Conservation (phyloP, 2,329 filamentous ascomycete species). For the Xylaria sp. region DNA sequence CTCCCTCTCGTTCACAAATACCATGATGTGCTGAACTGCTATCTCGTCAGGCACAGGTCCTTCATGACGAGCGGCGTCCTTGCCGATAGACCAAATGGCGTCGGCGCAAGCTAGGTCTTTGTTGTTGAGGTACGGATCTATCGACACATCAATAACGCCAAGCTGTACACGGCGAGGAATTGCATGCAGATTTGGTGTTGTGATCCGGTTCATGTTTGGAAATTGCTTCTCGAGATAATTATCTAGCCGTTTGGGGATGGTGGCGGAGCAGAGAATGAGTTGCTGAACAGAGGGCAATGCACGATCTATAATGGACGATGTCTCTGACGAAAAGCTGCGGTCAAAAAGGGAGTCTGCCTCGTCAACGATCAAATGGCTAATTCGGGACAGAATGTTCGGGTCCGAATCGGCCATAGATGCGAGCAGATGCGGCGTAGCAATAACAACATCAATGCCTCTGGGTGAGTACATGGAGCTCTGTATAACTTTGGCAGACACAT, state of each 20-base stretch:
- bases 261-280: constrained; percentile 92
- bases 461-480: constrained; percentile 84
- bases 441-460: constrained; percentile 82
- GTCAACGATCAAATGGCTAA: constrained; percentile 88
- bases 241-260: constrained; percentile 91
- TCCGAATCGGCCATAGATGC: constrained; percentile 88
- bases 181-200: constrained; percentile 94
- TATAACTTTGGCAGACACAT: constrained; percentile 80
- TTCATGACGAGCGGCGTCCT: constrained; percentile 71
- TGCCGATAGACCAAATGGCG: constrained; percentile 91
- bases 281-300: constrained; percentile 83
- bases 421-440: constrained; percentile 90
- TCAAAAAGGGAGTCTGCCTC: constrained; percentile 97
- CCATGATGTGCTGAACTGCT: constrained; percentile 84
- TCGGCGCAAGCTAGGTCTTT: constrained; percentile 94
- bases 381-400: constrained; percentile 91
- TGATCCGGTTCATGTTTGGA: constrained; percentile 84
- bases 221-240: constrained; percentile 83
- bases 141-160: constrained; percentile 89
- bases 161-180: constrained; percentile 95
- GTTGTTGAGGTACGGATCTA: constrained; percentile 93
- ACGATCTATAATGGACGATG: constrained; percentile 83
- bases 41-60: constrained; percentile 64
- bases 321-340: constrained; percentile 87
- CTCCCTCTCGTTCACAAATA: constrained; percentile 97